Conservation (phyloP, 1,284 basidiomycete species). For the Trichosporon sp. region DNA sequence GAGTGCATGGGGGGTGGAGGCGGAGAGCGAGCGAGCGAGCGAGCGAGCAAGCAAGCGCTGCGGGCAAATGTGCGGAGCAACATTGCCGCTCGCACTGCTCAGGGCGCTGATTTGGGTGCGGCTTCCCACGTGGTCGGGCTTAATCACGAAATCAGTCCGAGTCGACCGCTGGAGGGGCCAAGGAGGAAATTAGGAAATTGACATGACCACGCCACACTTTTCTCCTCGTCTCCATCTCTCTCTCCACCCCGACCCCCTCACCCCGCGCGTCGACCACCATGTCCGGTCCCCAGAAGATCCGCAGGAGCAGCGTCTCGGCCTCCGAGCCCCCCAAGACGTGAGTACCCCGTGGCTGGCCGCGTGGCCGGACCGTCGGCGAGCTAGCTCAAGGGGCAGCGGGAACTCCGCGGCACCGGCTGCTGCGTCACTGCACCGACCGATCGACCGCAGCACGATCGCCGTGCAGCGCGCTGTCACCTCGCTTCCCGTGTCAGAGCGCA, state of each 20-base stretch:
- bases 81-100: not conserved
- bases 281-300: conserved; percentile 16
- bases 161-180: not conserved
- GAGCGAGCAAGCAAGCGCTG: not conserved
- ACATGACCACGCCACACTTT: not conserved
- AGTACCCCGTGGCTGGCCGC: conserved; percentile 16
- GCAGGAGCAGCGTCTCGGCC: conserved; percentile 39
- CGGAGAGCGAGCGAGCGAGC: not conserved
- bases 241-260: not conserved
- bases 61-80: not conserved
- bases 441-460: not conserved
- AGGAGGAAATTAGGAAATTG: conserved; percentile 4
- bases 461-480: not conserved
- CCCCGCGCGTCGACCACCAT: not conserved
- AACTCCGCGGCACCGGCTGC: conserved; percentile 23
- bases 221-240: not conserved
- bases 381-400: conserved; percentile 30
- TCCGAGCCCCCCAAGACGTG: conserved; percentile 41
- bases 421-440: conserved; percentile 13
- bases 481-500: not conserved
- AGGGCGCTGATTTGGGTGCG: not conserved
- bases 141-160: conserved; percentile 5
- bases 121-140: not conserved
- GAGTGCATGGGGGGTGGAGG: not conserved
- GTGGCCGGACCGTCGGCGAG: not conserved